Base-by-base conservation (phyloP, 441 rosid genomes). In the Omphalea diandra region DNA sequence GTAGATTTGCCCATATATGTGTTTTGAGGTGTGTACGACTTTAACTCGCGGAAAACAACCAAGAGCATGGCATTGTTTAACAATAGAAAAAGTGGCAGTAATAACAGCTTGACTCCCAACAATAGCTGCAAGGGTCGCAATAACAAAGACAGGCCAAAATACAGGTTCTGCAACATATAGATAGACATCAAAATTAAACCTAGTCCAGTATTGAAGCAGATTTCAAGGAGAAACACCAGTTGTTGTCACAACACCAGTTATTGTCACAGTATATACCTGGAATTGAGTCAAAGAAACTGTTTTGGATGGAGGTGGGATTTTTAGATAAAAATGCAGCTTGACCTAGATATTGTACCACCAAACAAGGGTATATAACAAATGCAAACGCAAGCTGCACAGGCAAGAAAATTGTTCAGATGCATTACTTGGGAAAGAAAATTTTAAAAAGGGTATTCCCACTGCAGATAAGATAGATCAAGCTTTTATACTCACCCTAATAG, bases 1-100 rank as follows among this genome's bases (percentile, higher is more conserved):
- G 76, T 94, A 94, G 71, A 94, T 91, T 80, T 91, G 97, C 76
- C 98, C 97, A 73, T 80, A 82, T 68, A 86, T 84, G 73, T 87
- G 85, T 77, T 84, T 94, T 44, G 87, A 86, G 75, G 95, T 90
- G 80, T 91, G 97, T 27, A 94, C 97, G 73, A 94, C 78, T 83
- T 94, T 94, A 79, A 94, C 95, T 44, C 97, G 87, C 2, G 98
- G 98, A 77, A 94, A 94, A 82, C 98, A 94, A 41, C 98, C 97
- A 46, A 91, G 90, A 41, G 97, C 95, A 80, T 91, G 87, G 64
- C 97, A 94, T 74, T 94, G 97, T 79, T 91, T 94, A 81, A 94
- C 70, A 32, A 88, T 85, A 54, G 98, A 91, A 75, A 91, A 91
- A 10, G 97, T 91, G 71, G 97, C 91, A 49, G 92, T 88, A 60